These are phyloP conservation scores for Colletotrichum sojae DNA, from an alignment of 2,329 filamentous ascomycete species.

Conservation along the genomic window DNA sequence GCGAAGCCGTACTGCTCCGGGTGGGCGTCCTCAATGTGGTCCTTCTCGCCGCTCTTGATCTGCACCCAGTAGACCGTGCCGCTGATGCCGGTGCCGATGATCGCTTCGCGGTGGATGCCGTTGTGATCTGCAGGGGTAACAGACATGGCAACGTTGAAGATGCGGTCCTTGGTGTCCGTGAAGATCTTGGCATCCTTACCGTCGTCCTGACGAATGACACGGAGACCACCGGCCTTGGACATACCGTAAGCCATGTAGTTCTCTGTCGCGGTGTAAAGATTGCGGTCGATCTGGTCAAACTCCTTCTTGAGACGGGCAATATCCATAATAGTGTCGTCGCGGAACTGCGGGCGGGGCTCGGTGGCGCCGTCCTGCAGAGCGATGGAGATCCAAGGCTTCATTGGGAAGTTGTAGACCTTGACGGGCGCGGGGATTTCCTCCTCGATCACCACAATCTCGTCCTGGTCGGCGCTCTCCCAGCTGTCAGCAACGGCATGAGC, in stretches of 20 bases:
- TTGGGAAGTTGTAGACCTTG: constrained; percentile 93
- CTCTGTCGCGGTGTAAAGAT: constrained; percentile 89
- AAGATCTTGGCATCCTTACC: constrained; percentile 94
- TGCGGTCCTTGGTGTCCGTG: constrained; percentile 89
- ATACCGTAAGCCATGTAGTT: constrained; percentile 96
- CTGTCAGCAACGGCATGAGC: constrained; percentile 80
- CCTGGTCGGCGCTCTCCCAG: constrained; percentile 90
- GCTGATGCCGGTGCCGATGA: constrained; percentile 93
- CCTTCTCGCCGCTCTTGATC: constrained; percentile 82
- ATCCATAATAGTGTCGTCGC: constrained; percentile 87
- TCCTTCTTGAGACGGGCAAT: constrained; percentile 97
- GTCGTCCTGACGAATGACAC: constrained; percentile 94
- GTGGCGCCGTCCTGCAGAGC: constrained; percentile 74
- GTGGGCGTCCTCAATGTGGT: constrained; percentile 83
- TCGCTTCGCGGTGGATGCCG: constrained; percentile 78
- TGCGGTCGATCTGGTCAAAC: constrained; percentile 96
- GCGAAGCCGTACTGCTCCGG: constrained; percentile 90
- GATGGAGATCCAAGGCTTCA: constrained; percentile 96
- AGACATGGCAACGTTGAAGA: constrained; percentile 93
- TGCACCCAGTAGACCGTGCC: constrained; percentile 97
- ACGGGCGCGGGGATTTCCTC: constrained; percentile 76
- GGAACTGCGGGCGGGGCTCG: constrained; percentile 74
- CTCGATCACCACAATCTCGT: constrained; percentile 75
- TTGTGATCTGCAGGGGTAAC: constrained; percentile 72
- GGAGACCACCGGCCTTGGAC: constrained; percentile 91